Evolutionary conservation across 495 filamentous ascomycete genomes (phyloP).

Genomic region (Penicillium argentinense): DNA sequence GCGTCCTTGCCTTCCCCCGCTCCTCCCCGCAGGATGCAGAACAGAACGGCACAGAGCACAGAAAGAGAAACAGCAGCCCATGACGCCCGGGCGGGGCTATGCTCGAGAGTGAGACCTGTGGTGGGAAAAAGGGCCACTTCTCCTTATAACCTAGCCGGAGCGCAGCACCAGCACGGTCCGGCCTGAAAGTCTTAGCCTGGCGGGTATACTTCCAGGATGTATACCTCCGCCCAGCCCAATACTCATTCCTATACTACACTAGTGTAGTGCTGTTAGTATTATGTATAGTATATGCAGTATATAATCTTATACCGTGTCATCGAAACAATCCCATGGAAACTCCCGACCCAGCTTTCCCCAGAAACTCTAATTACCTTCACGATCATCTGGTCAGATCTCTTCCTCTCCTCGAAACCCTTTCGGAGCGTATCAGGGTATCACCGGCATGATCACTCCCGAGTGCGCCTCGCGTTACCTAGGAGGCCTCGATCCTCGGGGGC

Average conservation of each 20-base stretch:
- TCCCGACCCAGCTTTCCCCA: conserved; percentile 13
- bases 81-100: too few species aligned
- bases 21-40: neutral
- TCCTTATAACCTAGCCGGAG: too few species aligned
- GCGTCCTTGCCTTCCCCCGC: neutral
- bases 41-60: neutral
- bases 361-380: conserved; percentile 7
- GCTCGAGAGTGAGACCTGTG: too few species aligned
- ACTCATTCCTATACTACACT: too few species aligned
- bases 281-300: neutral
- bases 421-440: conserved; percentile 18
- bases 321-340: neutral
- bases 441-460: conserved; percentile 1
- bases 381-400: neutral
- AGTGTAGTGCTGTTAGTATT: neutral
- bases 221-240: too few species aligned
- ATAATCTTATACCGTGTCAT: too few species aligned
- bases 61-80: too few species aligned
- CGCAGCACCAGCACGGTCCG: too few species aligned
- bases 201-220: too few species aligned
- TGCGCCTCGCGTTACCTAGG: conserved; percentile 12
- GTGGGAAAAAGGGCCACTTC: too few species aligned
- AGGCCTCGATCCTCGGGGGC: conserved; percentile 8
- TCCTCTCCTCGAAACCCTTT: conserved; percentile 11
- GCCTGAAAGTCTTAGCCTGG: too few species aligned